Base-by-base conservation (phyloP, 805 yeast species). In the Helenozyma rhizophorensis region DNA sequence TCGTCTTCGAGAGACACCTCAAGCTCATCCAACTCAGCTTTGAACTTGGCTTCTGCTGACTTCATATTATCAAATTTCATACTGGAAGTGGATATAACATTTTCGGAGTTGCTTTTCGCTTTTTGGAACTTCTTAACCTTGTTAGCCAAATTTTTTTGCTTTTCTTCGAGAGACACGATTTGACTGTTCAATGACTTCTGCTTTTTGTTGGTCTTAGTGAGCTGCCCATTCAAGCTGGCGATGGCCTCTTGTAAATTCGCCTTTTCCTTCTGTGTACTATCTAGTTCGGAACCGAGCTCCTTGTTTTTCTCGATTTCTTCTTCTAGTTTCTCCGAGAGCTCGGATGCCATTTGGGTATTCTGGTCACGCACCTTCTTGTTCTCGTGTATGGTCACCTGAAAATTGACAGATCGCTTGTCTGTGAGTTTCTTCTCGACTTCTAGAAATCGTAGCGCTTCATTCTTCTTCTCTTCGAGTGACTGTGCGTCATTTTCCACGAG, bases 401-500 rank as follows among this genome's bases (percentile, higher is more conserved):
- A 72, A 30, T 75, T 67, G 10, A 75, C 55, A 0, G 87, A 72
- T 40, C 68, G 70, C 25, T 75, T 69, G 21, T 71, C 57, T 0
- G 74, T 60, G 14, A 81, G 65, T 13, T 65, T 51, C 50, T 84
- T 86, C 55, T 87, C 95, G 23, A 71, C 66, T 27, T 62, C 63
- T 39, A 93, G 58, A 50, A 73, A 85, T 14, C 66, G 64, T 23
- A 90, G 56, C 0, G 96, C 95, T 23, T 73, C 78, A 22, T 74
- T 74, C 45, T 88, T 82, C 33, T 75, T 75, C 36, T 85, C 93
- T 39, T 83, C 72, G 27, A 77, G 47, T 29, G 62, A 66, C 9
- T 69, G 68, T 40, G 84, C 78, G 42, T 89, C 96, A 42, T 75
- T 76, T 44, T 80, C 84, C 1, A 88, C 95, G 47, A 87, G 71